A percentile compares a stretch with the other conserved stretches of the same genome.
Evolutionary conservation across 805 yeast species (phyloP).

Genomic region (Saccharomycopsis javanensis): DNA sequence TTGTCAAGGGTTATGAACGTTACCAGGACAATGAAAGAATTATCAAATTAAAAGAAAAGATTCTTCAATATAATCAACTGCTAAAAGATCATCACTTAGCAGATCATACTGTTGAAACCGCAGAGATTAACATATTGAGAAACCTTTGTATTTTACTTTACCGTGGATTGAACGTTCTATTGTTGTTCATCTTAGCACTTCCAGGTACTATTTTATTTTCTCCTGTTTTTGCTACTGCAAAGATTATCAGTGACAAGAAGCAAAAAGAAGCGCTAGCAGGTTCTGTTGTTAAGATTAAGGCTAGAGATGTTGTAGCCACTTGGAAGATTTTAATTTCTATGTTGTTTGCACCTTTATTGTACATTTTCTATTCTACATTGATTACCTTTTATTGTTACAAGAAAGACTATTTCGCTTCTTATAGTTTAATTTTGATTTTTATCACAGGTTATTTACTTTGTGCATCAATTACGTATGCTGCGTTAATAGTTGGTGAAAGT

Average conservation of each 20-base stretch:
- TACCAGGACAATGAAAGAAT: constrained; percentile 67
- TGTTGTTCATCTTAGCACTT: constrained; percentile 51
- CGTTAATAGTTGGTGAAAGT: constrained; percentile 79
- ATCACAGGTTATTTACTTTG: constrained; percentile 43
- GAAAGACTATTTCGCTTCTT: constrained; percentile 27
- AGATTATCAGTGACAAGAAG: constrained; percentile 57
- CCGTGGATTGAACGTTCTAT: constrained; percentile 42
- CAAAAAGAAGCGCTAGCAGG: constrained; percentile 74
- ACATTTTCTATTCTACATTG: constrained; percentile 58
- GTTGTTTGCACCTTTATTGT: constrained; percentile 76
- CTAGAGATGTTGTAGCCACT: constrained; percentile 85
- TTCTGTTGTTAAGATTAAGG: constrained; percentile 85
- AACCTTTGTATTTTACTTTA: constrained; percentile 40
- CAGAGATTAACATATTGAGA: constrained; percentile 38
- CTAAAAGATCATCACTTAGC: constrained; percentile 54
- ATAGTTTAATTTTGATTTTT: constrained; percentile 26
- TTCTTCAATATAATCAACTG: constrained; percentile 56
- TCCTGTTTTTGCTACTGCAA: constrained; percentile 75
- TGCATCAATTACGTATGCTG: constrained; percentile 76
- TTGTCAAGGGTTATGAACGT: constrained; percentile 72
- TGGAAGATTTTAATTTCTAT: constrained; percentile 88
- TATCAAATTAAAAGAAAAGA: constrained; percentile 48
- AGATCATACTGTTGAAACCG: constrained; percentile 62
- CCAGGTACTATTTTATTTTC: constrained; percentile 81
- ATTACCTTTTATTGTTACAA: constrained; percentile 35